Evolutionary conservation across 1,139 yeast genomes (phyloP).

Genomic region (Suhomyces atakaporum): DNA sequence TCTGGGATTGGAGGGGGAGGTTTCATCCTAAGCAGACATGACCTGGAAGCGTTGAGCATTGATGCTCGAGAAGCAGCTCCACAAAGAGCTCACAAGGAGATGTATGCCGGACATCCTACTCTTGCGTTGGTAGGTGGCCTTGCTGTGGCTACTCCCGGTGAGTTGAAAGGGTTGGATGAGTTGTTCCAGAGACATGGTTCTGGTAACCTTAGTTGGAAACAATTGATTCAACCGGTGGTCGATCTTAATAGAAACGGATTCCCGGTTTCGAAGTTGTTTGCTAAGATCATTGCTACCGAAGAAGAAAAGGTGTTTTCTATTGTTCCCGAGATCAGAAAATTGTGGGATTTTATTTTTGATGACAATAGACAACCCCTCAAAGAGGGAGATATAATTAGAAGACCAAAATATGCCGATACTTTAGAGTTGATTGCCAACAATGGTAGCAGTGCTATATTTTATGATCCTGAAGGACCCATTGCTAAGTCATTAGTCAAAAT

Average conservation of each 20-base stretch:
- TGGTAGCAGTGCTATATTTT: conserved; percentile 77
- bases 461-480: conserved; percentile 80
- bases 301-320: conserved; percentile 29
- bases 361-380: conserved; percentile 36
- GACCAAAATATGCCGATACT: conserved; percentile 68
- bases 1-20: conserved; percentile 96
- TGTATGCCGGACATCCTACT: conserved; percentile 53
- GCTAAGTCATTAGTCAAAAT: conserved; percentile 54
- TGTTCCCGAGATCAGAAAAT: conserved; percentile 30
- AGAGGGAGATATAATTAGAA: conserved; percentile 59
- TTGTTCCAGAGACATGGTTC: conserved; percentile 65
- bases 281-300: conserved; percentile 27
- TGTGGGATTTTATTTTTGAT: conserved; percentile 60
- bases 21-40: conserved; percentile 60
- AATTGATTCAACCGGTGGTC: conserved; percentile 74
- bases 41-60: conserved; percentile 54
- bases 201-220: conserved; percentile 71
- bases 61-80: conserved; percentile 95
- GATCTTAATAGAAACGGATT: conserved; percentile 71
- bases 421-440: conserved; percentile 66
- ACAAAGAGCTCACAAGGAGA: conserved; percentile 53
- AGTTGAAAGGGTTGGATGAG: conserved; percentile 73
- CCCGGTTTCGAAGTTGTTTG: conserved; percentile 52
- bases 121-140: conserved; percentile 76
- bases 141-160: conserved; percentile 89